A percentile compares a stretch with the other conserved stretches of the same genome.
Conservation (phyloP, 1,139 yeast genomes). For the Diutina catenulata region DNA sequence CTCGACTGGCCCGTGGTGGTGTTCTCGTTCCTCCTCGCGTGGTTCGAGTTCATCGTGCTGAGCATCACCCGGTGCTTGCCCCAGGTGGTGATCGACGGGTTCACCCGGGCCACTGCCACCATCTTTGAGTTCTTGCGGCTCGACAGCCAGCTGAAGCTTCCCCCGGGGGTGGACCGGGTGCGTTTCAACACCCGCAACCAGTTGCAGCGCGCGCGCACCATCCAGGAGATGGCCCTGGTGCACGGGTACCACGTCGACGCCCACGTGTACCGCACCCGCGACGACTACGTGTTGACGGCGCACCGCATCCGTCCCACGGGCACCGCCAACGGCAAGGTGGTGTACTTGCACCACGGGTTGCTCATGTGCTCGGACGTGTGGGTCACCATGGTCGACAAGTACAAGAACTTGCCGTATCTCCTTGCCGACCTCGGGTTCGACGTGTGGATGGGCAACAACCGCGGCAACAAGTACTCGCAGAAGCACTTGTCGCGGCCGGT, state of each 20-base stretch:
- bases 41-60: slow-evolving; percentile 27
- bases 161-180: neutral
- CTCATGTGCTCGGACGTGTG: slow-evolving; percentile 87
- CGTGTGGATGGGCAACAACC: slow-evolving; percentile 86
- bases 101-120: neutral
- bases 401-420: slow-evolving; percentile 60
- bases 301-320: slow-evolving; percentile 15
- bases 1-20: slow-evolving; percentile 27
- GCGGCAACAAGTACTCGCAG: slow-evolving; percentile 77
- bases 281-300: slow-evolving; percentile 27
- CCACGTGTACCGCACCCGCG: slow-evolving; percentile 27
- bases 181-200: neutral
- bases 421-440: slow-evolving; percentile 76
- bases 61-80: slow-evolving; percentile 26
- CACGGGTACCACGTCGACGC: slow-evolving; percentile 30
- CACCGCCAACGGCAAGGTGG: slow-evolving; percentile 31
- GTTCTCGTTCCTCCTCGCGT: slow-evolving; percentile 25
- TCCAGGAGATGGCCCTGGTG: slow-evolving; percentile 23
- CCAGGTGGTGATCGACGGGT: slow-evolving; percentile 14
- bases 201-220: neutral
- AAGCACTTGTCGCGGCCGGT: slow-evolving; percentile 31
- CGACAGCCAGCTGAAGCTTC: neutral
- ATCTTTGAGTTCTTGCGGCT: neutral
- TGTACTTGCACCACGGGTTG: slow-evolving; percentile 83
- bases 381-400: slow-evolving; percentile 59